Evolutionary conservation across 2,329 filamentous ascomycete species (phyloP).

Genomic region (Aspergillus niger): DNA sequence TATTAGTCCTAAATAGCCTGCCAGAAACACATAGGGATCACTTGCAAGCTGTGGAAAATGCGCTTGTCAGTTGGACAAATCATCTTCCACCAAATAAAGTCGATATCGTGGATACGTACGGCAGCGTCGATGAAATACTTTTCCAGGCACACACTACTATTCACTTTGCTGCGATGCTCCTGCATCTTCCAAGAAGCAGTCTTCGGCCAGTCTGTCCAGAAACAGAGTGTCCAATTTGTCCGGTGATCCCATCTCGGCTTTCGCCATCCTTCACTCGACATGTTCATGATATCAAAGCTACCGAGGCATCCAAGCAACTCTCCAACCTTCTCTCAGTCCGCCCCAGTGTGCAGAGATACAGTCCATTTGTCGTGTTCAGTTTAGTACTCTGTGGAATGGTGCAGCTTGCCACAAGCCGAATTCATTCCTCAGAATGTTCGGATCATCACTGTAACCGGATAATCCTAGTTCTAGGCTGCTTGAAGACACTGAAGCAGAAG

Average conservation of each 20-base stretch:
- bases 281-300: constrained; percentile 40
- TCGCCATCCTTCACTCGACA: constrained; percentile 36
- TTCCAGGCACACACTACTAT: constrained; percentile 44
- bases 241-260: constrained; percentile 32
- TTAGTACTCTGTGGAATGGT: constrained; percentile 37
- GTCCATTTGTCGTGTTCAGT: constrained; percentile 34
- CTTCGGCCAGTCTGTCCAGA: constrained; percentile 45
- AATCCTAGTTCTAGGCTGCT: constrained; percentile 37
- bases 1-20: constrained; percentile 56
- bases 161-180: constrained; percentile 61
- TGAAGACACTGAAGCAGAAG: constrained; percentile 34
- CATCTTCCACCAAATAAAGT: constrained; percentile 72
- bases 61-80: constrained; percentile 71
- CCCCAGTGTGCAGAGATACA: constrained; percentile 35
- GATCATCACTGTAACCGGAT: constrained; percentile 43
- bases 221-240: constrained; percentile 6
- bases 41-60: constrained; percentile 59
- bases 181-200: constrained; percentile 77
- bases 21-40: constrained; percentile 51
- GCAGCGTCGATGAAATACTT: constrained; percentile 69
- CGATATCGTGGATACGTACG: constrained; percentile 67
- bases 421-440: constrained; percentile 40
- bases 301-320: constrained; percentile 36
- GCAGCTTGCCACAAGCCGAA: constrained; percentile 36
- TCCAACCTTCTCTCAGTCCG: constrained; percentile 37